Percentiles rank a stretch among this genome's conserved stretches.
Conservation (phyloP, 2,329 filamentous ascomycete species). For the Penicillium sp. region DNA sequence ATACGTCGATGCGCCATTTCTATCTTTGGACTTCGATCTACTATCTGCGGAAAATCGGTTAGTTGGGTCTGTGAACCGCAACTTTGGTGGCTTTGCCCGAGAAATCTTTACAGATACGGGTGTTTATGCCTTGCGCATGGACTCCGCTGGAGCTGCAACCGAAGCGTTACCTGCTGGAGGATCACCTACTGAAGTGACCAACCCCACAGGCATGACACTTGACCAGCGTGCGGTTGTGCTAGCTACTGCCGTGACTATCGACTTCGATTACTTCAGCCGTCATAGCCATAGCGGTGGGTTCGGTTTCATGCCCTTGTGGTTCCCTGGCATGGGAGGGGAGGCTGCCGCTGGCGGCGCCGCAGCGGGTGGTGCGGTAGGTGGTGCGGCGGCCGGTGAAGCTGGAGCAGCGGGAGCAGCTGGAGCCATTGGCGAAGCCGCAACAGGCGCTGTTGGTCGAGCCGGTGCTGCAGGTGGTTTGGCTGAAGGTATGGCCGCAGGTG, state of each 20-base stretch:
- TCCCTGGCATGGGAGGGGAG: slow-evolving; percentile 47
- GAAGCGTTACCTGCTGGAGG: slow-evolving; percentile 17
- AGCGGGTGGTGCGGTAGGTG: slow-evolving; percentile 34
- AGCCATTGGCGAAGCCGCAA: slow-evolving; percentile 26
- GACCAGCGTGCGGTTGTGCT: slow-evolving; percentile 68
- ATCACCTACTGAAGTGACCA: slow-evolving; percentile 19
- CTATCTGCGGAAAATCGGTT: slow-evolving; percentile 50
- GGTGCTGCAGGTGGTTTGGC: slow-evolving; percentile 43
- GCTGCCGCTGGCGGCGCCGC: slow-evolving; percentile 30
- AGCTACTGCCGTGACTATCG: slow-evolving; percentile 63
- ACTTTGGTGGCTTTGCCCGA: slow-evolving; percentile 62
- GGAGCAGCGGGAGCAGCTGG: slow-evolving; percentile 39
- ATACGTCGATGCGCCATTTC: slow-evolving; percentile 61
- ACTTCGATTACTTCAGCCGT: slow-evolving; percentile 68
- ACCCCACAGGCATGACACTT: slow-evolving; percentile 58
- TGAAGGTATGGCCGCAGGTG: slow-evolving; percentile 46
- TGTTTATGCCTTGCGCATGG: slow-evolving; percentile 65
- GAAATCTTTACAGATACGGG: slow-evolving; percentile 68
- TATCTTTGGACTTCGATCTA: slow-evolving; percentile 66
- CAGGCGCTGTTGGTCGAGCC: slow-evolving; percentile 19
- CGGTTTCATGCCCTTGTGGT: slow-evolving; percentile 55
- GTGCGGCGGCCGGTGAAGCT: slow-evolving; percentile 38
- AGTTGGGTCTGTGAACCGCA: slow-evolving; percentile 64
- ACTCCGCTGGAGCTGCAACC: slow-evolving; percentile 53
- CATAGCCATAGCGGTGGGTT: slow-evolving; percentile 52